Conservation (phyloP, 2,329 filamentous ascomycete genomes). For the Colletotrichum sp. region DNA sequence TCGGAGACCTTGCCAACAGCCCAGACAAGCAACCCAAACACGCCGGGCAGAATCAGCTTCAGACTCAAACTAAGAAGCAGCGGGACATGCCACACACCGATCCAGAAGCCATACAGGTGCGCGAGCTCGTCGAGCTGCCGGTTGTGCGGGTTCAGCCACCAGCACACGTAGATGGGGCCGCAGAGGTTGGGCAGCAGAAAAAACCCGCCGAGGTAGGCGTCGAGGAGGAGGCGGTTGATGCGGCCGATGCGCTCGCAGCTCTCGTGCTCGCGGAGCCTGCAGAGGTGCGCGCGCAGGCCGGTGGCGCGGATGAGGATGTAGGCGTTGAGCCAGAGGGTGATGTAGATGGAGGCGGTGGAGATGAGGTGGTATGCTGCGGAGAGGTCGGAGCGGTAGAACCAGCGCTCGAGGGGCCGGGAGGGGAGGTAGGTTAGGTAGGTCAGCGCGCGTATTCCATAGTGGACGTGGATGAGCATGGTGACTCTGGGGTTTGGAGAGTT, state of each 20-base stretch:
- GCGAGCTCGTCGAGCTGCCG: not conserved
- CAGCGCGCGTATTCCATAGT: not conserved
- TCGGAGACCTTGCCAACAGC: not conserved
- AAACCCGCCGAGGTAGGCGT: not conserved
- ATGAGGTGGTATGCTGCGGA: not conserved
- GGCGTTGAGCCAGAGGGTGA: not conserved
- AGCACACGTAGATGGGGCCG: not conserved
- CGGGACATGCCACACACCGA: not conserved
- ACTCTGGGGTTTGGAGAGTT: rapidly evolving
- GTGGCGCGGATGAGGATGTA: not conserved
- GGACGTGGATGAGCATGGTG: not conserved
- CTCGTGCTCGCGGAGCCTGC: not conserved
- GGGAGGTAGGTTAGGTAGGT: not conserved
- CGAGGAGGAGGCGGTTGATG: not conserved
- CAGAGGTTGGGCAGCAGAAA: conserved; percentile 8
- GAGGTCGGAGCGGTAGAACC: conserved; percentile 7
- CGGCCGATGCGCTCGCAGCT: not conserved
- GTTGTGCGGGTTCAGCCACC: not conserved
- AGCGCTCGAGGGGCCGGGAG: not conserved
- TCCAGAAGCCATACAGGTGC: conserved; percentile 9
- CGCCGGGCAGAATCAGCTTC: not conserved
- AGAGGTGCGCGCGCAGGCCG: not conserved
- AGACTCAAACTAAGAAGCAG: not conserved
- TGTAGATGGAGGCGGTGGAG: not conserved
- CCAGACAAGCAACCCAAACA: not conserved